Percentiles rank a stretch among this genome's conserved stretches.
These are phyloP conservation scores for Globisporangium radiosum DNA, from an alignment of 352 stramenopile genomes.

Conservation along the genomic window DNA sequence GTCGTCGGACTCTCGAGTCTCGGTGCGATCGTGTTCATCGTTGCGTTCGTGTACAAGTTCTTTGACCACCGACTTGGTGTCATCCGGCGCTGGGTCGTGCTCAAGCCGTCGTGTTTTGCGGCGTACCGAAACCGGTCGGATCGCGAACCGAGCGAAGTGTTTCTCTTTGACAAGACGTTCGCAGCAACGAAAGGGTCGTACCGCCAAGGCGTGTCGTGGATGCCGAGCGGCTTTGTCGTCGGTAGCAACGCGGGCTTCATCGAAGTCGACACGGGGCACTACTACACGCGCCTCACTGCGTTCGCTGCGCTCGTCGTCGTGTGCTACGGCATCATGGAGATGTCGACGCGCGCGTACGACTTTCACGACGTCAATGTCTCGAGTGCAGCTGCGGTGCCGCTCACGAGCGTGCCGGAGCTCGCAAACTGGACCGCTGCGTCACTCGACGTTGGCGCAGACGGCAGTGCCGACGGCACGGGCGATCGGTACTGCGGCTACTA, in stretches of 20 bases:
- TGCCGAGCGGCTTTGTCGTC: constrained; percentile 79
- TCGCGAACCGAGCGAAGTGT: constrained; percentile 77
- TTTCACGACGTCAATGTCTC: constrained; percentile 41
- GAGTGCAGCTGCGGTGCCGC: constrained; percentile 15
- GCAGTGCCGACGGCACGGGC: neutral
- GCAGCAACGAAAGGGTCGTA: constrained; percentile 72
- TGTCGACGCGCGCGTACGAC: constrained; percentile 53
- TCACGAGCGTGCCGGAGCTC: constrained; percentile 17
- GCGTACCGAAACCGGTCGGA: constrained; percentile 70
- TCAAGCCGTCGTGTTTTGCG: constrained; percentile 84
- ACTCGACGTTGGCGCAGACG: constrained; percentile 2
- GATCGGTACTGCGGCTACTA: constrained; percentile 70
- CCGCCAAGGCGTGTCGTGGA: constrained; percentile 80
- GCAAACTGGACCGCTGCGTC: constrained; percentile 37
- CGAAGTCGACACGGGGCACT: constrained; percentile 81
- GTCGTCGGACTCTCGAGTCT: constrained; percentile 52
- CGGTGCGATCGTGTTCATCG: constrained; percentile 49
- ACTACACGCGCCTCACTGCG: constrained; percentile 77
- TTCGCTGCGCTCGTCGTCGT: constrained; percentile 52
- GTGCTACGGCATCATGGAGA: constrained; percentile 59
- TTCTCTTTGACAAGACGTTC: constrained; percentile 85
- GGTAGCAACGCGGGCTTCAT: constrained; percentile 77
- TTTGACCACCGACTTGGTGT: constrained; percentile 82
- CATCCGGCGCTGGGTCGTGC: constrained; percentile 79
- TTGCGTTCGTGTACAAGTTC: constrained; percentile 84